A percentile compares a stretch with the other conserved stretches of the same genome.
Evolutionary conservation across 75 land plant genomes (phyloP).

Genomic region (Picea sitchensis): DNA sequence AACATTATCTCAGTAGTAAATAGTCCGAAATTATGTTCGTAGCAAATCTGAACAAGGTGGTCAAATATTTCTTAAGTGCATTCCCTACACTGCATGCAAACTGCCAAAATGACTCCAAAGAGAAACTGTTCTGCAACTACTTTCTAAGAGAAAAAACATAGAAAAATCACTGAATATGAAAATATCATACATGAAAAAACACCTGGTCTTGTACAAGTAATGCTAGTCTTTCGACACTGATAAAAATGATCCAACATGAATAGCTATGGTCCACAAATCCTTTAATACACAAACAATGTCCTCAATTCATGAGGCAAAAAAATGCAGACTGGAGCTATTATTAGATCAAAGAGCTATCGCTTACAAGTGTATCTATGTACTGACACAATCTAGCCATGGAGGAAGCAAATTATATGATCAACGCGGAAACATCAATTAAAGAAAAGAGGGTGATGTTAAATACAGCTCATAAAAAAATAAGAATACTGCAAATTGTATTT

Average conservation of each 20-base stretch:
- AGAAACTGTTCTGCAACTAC: too few species aligned
- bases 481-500: constrained; percentile 5
- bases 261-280: background rate
- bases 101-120: too few species aligned
- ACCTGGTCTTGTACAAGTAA: background rate
- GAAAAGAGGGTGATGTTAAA: background rate
- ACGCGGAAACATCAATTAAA: background rate
- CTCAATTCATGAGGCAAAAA: background rate
- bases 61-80: background rate
- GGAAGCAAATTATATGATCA: background rate
- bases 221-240: background rate
- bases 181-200: background rate
- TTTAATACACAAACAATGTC: background rate
- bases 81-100: too few species aligned
- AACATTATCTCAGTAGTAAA: background rate
- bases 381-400: background rate
- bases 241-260: background rate
- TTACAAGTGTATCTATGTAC: background rate
- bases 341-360: background rate
- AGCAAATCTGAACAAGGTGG: background rate
- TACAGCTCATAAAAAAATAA: constrained; percentile 6
- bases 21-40: background rate
- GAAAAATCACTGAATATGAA: background rate
- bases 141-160: too few species aligned
- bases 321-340: background rate